phyloP scores from a whole-genome alignment of 2,329 filamentous ascomycete genomes.

The Colletotrichum liriopes region DNA sequence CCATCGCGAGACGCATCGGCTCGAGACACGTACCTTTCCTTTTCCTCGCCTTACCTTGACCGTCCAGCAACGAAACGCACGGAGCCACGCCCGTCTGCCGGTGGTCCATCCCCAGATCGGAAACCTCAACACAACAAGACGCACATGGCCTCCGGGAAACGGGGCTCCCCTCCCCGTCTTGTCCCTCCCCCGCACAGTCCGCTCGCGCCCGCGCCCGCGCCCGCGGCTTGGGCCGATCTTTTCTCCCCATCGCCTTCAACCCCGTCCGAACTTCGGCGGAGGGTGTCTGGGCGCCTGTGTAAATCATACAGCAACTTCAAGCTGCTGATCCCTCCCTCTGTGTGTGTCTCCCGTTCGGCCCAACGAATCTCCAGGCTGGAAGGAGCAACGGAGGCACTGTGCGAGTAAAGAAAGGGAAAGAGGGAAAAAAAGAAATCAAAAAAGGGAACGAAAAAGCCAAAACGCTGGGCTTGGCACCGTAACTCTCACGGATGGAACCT shows the following conservation, averaged over 20 bases:
- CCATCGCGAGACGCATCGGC: not conserved
- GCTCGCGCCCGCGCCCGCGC: not conserved
- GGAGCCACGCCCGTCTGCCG: not conserved
- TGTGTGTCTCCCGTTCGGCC: not conserved
- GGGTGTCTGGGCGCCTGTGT: not conserved
- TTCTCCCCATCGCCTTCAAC: not conserved
- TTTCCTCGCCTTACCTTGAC: not conserved
- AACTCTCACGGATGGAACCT: not conserved
- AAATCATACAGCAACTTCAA: not conserved
- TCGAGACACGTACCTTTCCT: not conserved
- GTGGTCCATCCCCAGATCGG: not conserved
- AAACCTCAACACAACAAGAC: conserved; percentile 6
- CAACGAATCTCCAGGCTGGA: not conserved
- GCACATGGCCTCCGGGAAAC: not conserved
- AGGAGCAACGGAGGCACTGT: not conserved
- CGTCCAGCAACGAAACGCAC: not conserved
- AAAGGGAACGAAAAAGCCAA: not conserved
- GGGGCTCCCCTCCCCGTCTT: not conserved
- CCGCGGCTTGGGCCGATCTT: not conserved
- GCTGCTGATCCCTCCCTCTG: not conserved
- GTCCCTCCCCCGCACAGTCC: conserved; percentile 2
- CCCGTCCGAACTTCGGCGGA: conserved; percentile 24
- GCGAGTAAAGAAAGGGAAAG: too few species aligned
- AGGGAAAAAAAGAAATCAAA: too few species aligned
- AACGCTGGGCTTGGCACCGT: not conserved